A percentile compares a stretch with the other conserved stretches of the same genome.
These are phyloP conservation scores for Mucor piriformis DNA, from an alignment of 371 early-diverging fungal genomes.

Conservation along the genomic window DNA sequence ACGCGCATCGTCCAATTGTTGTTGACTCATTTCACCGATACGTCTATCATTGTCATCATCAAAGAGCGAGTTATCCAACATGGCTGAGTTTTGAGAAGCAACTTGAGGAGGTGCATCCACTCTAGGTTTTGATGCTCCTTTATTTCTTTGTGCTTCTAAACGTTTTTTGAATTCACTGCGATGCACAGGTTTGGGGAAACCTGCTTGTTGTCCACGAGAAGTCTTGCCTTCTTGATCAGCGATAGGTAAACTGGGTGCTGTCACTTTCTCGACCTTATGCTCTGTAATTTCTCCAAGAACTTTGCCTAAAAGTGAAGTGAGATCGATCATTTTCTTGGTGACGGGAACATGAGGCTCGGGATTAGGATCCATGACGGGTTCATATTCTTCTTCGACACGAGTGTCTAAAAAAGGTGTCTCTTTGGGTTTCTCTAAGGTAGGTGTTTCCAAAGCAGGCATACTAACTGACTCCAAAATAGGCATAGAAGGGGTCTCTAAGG, in stretches of 20 bases:
- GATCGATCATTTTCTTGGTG: constrained; percentile 46
- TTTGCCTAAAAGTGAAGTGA: constrained; percentile 50
- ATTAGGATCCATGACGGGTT: constrained; percentile 34
- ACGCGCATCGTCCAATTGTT: constrained; percentile 64
- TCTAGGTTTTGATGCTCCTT: constrained; percentile 14
- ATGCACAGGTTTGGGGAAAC: constrained; percentile 63
- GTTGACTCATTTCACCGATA: constrained; percentile 61
- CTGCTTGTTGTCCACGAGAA: constrained; percentile 36
- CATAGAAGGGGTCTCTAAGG: constrained; percentile 10
- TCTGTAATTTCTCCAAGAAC: constrained; percentile 58
- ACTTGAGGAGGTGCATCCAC: constrained; percentile 22
- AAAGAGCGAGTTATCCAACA: neutral
- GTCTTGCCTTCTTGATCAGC: constrained; percentile 10
- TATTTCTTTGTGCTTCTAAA: constrained; percentile 18
- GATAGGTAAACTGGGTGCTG: constrained; percentile 27
- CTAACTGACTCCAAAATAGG: too few relatives aligned
- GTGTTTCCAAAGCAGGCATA: constrained; percentile 7
- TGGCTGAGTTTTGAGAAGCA: neutral
- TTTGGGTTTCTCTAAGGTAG: neutral
- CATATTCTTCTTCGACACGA: constrained; percentile 11
- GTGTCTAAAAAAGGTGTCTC: constrained; percentile 15
- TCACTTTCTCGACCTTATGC: constrained; percentile 31
- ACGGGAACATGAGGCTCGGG: constrained; percentile 39
- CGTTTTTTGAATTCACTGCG: constrained; percentile 51
- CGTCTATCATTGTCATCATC: constrained; percentile 58